These are phyloP conservation scores for Yamadazyma aaseri DNA, from an alignment of 1,139 yeast genomes.

Conservation along the genomic window DNA sequence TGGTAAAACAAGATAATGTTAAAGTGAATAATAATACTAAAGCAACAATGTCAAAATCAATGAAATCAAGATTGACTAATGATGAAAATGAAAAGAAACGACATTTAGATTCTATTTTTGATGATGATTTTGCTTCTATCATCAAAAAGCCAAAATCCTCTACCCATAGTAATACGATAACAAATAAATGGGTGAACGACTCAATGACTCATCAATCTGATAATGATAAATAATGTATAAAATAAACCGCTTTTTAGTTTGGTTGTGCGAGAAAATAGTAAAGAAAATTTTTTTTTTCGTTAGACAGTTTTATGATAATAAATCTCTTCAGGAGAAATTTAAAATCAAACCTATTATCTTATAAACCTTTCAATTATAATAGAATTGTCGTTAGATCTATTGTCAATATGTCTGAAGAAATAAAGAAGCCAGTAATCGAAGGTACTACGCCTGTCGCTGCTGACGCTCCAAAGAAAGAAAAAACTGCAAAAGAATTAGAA, in stretches of 20 bases:
- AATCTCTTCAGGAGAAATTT: constrained; percentile 10
- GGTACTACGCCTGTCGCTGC: not conserved
- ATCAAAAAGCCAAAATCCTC: constrained; percentile 5
- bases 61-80: constrained; percentile 43
- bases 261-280: too few relatives aligned
- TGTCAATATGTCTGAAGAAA: constrained; percentile 14
- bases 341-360: constrained; percentile 10
- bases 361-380: constrained; percentile 6
- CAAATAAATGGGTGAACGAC: constrained; percentile 9
- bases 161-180: not conserved
- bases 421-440: constrained; percentile 4
- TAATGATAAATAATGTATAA: too few relatives aligned
- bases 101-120: constrained; percentile 17
- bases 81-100: constrained; percentile 11
- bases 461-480: constrained; percentile 31
- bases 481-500: constrained; percentile 78
- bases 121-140: constrained; percentile 10
- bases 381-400: constrained; percentile 4
- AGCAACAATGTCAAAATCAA: constrained; percentile 54
- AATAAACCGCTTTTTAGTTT: too few relatives aligned
- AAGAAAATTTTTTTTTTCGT: constrained; percentile 11
- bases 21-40: constrained; percentile 40
- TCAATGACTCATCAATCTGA: constrained; percentile 1
- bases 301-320: constrained; percentile 12
- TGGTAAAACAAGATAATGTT: constrained; percentile 52